Evolutionary conservation across 352 stramenopile species (phyloP), one percentile per base, ranked within the genome.

Genomic region (Globisporangium canariense): DNA sequence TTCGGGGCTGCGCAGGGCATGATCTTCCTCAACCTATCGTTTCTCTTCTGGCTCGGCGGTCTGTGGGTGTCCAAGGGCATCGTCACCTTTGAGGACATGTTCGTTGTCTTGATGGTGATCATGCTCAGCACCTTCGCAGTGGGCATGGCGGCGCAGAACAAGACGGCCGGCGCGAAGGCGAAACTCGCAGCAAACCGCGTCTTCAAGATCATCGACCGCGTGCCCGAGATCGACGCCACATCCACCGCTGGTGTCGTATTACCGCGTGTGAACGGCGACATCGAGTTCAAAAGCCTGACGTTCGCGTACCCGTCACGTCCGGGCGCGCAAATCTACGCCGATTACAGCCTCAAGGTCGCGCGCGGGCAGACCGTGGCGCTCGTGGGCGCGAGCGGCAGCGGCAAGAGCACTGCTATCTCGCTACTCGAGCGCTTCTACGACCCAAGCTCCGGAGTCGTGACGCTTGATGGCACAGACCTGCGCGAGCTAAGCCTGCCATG

Each of bases 281-380:
- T 97, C 40, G 65, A 80, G 7, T 93, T 98, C 62, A 41, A 87
- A 10, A 69, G 96, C 64, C 81, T 98, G 13, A 60, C 60, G 1
- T 86, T 86, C 50, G 55, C 61, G 4, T 84, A 84, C 49, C 77
- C 77, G 22, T 82, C 74, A 11, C 77, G 77, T 1, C 77, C 77
- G 0, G 67, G 84, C 11, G 58, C 79, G 6, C 59, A 68, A 0
- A 73, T 86, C 16, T 84, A 73, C 38, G 58, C 63, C 4, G 52
- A 59, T 2, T 84, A 86, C 65, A 81, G 66, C 10, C 59, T 87
- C 34, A 61, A 59, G 11, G 78, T 85, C 53, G 60, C 67, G 2
- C 59, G 65, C 4, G 77, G 78, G 7, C 72, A 90, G 66, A 86
- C 75, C 38, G 66, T 85, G 2, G 79, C 78, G 45, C 50, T 89